Evolutionary conservation across 2,329 filamentous ascomycete genomes (phyloP), one percentile per base, ranked within the genome.

Genomic region (Sphaerulina vaccinii): DNA sequence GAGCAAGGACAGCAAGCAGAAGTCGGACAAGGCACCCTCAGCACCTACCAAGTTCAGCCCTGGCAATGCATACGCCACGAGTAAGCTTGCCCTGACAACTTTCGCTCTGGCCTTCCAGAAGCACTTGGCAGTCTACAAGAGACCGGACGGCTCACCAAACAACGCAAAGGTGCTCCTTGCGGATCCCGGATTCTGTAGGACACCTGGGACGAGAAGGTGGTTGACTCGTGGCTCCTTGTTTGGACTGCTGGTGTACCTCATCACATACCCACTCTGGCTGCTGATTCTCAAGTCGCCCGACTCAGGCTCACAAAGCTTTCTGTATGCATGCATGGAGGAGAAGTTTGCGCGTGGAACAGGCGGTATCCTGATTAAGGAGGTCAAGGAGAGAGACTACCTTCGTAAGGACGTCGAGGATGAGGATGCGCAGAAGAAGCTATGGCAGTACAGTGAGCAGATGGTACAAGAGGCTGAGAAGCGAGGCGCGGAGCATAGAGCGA

Each of bases 51-150:
- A 67, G 35, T 77, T 75, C 62, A 72, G 64, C 11, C 73, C 74
- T 11, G 71, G 68, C 9, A 70, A 68, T 46, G 73, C 71, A 13
- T 79, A 79, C 60, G 74, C 76, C 9, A 74, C 73, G 4, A 75
- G 74, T 16, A 77, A 78, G 55, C 73, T 97, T 22, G 90, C 93
- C 0, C 77, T 96, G 39, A 95, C 92, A 78, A 83, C 87, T 13
- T 97, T 99, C 67, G 91, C 88, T 0, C 81, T 86, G 42, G 87
- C 92, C 7, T 96, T 92, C 69, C 92, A 97, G 72, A 93, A 95
- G 68, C 92, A 96, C 68, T 78, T 99, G 40, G 85, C 90, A 60
- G 75, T 85, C 2, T 95, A 95, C 71, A 82, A 88, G 64, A 81
- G 93, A 19, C 90, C 91, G 0, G 93, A 99, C 68, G 81, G 86